Evolutionary conservation across 1,139 yeast species (phyloP), one percentile per base, ranked within the genome.

Genomic region (Lizanozyma gosingica): DNA sequence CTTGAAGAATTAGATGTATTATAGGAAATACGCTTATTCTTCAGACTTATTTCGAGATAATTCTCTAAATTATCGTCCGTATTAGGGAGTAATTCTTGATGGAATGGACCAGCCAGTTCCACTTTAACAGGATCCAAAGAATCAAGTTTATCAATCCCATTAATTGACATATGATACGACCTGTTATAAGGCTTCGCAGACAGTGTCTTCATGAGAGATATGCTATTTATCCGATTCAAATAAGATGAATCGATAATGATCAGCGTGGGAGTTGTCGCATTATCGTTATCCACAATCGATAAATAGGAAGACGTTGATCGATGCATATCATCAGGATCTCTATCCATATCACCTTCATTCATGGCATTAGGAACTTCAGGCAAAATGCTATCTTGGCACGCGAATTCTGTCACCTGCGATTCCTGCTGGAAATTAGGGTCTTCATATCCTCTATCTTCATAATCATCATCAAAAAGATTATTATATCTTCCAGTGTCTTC

Each of bases 101-200:
- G 29, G 29, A 22, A 22, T 22, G 29, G 29, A 22, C 29, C 29
- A 6, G 29, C 29, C 29, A 22, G 29, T 11, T 22, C 29, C 29
- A 22, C 29, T 11, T 22, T 22, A 22, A 22, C 29, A 22, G 29
- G 11, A 22, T 22, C 29, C 11, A 22, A 22, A 14, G 17, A 15
- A 4, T 14, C 42, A 4, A 36, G 16, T 8, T 22, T 22, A 11
- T 22, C 29, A 6, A 22, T 22, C 8, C 67, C 67, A 27, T 56
- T 59, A 18, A 63, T 60, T 2, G 68, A 62, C 32, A 58, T 45
- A 45, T 63, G 69, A 42, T 55, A 62, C 1, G 67, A 60, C 4
- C 48, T 43, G 42, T 62, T 48, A 42, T 22, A 22, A 11, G 29
- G 29, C 11, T 11, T 22, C 11, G 29, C 11, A 22, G 29, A 22